Base-by-base conservation (phyloP, 2,329 filamentous ascomycete species). In the Botryosphaeria dothidea region DNA sequence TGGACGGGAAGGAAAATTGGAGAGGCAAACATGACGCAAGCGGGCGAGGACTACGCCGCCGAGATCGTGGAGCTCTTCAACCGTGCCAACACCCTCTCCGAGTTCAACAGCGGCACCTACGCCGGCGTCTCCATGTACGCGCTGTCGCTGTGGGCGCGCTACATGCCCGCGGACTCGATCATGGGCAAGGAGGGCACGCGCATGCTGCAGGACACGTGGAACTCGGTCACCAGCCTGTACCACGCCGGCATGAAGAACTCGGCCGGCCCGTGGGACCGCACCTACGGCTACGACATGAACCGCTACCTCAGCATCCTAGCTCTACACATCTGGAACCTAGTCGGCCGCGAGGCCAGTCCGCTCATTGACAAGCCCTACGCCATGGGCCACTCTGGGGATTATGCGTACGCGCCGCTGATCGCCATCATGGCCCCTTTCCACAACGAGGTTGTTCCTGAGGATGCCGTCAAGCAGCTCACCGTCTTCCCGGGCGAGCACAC, bases 281-380 rank as follows among this genome's bases (percentile, higher is more conserved):
- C 82, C 0, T 89, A 89, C 67, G 86, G 86, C 0, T 88, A 83
- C 65, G 86, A 89, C 66, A 88, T 89, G 86, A 88, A 86, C 63
- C 77, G 81, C 6, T 89, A 89, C 68, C 72, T 88, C 3, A 84
- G 84, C 61, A 79, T 89, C 56, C 82, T 88, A 72, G 83, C 83
- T 0, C 72, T 86, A 15, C 86, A 86, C 74, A 80, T 89, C 67
- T 89, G 86, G 86, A 81, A 83, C 0, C 66, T 87, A 3, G 77
- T 86, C 4, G 85, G 85, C 8, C 48, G 61, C 23, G 48, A 45
- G 3, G 27, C 25, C 19, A 43, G 34, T 15, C 61, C 61, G 2
- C 45, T 63, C 11, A 41, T 51, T 3, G 61, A 54, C 36, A 45
- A 84, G 74, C 81, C 82, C 0, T 79, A 83, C 63, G 76, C 80